These are phyloP conservation scores for Sistotremastrum niveocremeum DNA, from an alignment of 768 basidiomycete species.

Conservation along the genomic window DNA sequence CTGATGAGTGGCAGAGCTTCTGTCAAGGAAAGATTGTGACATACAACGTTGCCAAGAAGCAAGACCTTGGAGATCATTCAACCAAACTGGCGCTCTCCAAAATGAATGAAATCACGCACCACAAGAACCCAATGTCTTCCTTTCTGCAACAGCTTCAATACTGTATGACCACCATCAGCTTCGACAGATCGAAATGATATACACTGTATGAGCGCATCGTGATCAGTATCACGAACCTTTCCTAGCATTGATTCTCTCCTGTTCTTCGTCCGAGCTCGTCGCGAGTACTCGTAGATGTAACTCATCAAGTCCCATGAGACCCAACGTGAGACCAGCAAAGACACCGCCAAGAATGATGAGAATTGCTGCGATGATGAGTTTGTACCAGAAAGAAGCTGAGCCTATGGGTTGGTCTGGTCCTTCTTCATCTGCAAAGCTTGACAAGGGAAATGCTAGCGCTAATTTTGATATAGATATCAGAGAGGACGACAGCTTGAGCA, in stretches of 20 bases:
- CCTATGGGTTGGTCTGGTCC: conserved; percentile 15
- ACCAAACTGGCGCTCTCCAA: neutral
- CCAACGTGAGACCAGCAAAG: conserved; percentile 86
- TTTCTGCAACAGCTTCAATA: conserved; percentile 36
- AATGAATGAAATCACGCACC: conserved; percentile 27
- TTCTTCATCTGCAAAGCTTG: conserved; percentile 10
- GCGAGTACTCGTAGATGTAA: conserved; percentile 80
- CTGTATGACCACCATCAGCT: conserved; percentile 12
- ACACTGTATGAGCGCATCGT: neutral
- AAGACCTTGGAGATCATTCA: conserved; percentile 42
- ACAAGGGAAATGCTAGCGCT: too few relatives aligned
- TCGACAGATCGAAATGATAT: too few relatives aligned
- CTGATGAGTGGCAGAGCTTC: neutral
- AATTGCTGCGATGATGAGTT: conserved; percentile 47
- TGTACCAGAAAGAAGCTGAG: conserved; percentile 61
- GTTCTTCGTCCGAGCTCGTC: conserved; percentile 60
- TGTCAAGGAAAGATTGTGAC: conserved; percentile 12
- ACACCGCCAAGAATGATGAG: conserved; percentile 82
- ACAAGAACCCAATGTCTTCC: conserved; percentile 93
- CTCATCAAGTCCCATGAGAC: conserved; percentile 88
- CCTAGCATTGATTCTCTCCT: conserved; percentile 55
- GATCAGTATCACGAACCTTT: conserved; percentile 31
- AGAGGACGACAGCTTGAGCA: too few relatives aligned
- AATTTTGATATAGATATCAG: too few relatives aligned
- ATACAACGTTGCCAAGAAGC: conserved; percentile 75